Evolutionary conservation across 129 eudicot genomes (phyloP), one percentile per base, ranked within the genome.

Genomic region (Centaurea solstitialis): DNA sequence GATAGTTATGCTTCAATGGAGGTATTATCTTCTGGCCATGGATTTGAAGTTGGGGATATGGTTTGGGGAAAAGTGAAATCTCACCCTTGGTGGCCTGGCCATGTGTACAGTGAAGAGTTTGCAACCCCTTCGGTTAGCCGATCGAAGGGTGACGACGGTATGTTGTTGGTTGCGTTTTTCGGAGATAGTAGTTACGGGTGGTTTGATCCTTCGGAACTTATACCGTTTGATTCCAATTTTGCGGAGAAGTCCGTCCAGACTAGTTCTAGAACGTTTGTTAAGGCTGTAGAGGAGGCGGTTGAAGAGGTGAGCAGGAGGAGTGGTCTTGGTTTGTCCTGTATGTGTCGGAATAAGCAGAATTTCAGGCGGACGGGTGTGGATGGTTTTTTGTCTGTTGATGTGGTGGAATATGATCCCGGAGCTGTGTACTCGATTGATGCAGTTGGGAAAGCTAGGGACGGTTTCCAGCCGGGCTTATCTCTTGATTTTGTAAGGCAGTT

Each of bases 51-150:
- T 4, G 99, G 98, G 21, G 98, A 95, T 84, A 88, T 95, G 99
- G 98, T 95, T 26, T 95, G 99, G 99, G 99, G 99, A 7, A 95
- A 95, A 80, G 99, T 89, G 75, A 92, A 92, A 77, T 92, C 97
- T 1, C 97, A 92, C 53, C 97, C 94, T 7, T 92, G 97, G 97
- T 92, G 97, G 97, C 97, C 97, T 2, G 97, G 97, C 24, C 87
- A 86, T 40, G 81, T 92, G 12, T 92, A 68, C 69, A 86, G 76
- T 78, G 94, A 92, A 41, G 89, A 76, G 0, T 84, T 92, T 65
- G 94, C 94, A 1, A 37, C 92, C 3, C 62, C 87, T 37, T 86
- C 89, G 1, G 92, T 92, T 61, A 81, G 87, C 67, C 73, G 87
- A 74, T 82, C 87, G 3, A 95, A 93, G 84, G 87, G 87, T 26